Base-by-base conservation (phyloP, 1,139 yeast species). In the Saccharomycopsis hybrid region DNA sequence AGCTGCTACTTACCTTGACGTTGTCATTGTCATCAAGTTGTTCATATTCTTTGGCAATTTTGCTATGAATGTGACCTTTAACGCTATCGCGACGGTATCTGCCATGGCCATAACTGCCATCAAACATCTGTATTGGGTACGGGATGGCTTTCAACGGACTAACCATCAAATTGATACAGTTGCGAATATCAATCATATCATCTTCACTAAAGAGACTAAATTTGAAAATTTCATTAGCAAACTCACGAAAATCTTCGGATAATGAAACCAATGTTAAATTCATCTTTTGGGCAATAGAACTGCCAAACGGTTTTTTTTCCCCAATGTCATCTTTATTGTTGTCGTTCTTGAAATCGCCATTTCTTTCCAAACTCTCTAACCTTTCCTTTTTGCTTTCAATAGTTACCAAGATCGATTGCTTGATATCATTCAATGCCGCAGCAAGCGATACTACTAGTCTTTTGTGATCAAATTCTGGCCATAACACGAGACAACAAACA, bases 111-210 rank as follows among this genome's bases (percentile, higher is more conserved):
- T 18, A 18, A 18, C 18, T 18, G 18, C 18, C 18, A 18, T 18
- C 18, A 18, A 18, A 18, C 33, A 41, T 24, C 24, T 25, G 13
- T 50, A 39, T 54, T 1, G 70, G 65, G 1, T 56, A 52, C 2
- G 77, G 76, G 13, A 73, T 59, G 3, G 71, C 69, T 35, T 76
- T 59, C 25, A 73, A 56, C 8, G 77, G 71, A 5, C 70, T 65
- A 7, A 68, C 63, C 2, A 65, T 62, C 4, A 63, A 61, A 28
- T 74, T 75, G 33, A 74, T 49, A 9, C 64, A 59, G 57, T 74
- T 74, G 58, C 78, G 65, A 11, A 74, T 57, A 2, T 54, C 55
- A 47, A 66, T 60, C 31, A 74, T 59, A 33, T 65, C 66, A 13
- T 56, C 58, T 31, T 60, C 62, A n/a, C 64, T 54, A 50, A 70